Percentiles rank a stretch among this genome's conserved stretches.
These are phyloP conservation scores for Xylaria curta DNA, from an alignment of 495 filamentous ascomycete species.

Conservation along the genomic window DNA sequence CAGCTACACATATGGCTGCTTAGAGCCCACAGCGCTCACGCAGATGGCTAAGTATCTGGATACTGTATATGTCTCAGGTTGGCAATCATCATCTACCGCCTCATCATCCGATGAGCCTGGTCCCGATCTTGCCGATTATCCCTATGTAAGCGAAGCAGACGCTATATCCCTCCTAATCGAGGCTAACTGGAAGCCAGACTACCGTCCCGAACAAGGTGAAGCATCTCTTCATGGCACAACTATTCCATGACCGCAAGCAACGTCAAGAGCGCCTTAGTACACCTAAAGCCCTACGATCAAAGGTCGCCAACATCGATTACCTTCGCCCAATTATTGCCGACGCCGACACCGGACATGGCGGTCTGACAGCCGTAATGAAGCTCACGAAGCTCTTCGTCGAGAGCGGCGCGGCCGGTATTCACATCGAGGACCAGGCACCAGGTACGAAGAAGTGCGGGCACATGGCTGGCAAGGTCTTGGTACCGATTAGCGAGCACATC, in stretches of 20 bases:
- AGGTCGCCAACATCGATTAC: conserved; percentile 86
- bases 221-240: conserved; percentile 96
- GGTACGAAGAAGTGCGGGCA: conserved; percentile 99
- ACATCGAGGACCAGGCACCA: conserved; percentile 98
- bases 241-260: conserved; percentile 99
- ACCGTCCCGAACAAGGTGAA: conserved; percentile 98
- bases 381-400: conserved; percentile 97
- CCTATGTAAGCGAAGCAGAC: conserved; percentile 69
- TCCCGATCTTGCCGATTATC: conserved; percentile 97
- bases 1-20: conserved; percentile 94
- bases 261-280: conserved; percentile 89
- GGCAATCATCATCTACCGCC: conserved; percentile 97
- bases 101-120: conserved; percentile 94
- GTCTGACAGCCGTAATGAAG: conserved; percentile 98
- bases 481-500: conserved; percentile 97
- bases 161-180: conserved; percentile 7
- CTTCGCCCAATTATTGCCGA: conserved; percentile 96
- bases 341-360: conserved; percentile 96
- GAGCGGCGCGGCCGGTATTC: conserved; percentile 95
- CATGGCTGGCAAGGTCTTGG: conserved; percentile 98
- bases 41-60: conserved; percentile 99
- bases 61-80: conserved; percentile 97
- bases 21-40: conserved; percentile 97
- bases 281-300: conserved; percentile 73
- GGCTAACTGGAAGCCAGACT: conserved; percentile 62